Conservation (phyloP, 2,329 filamentous ascomycete genomes). For the Paecilomyces variotii region DNA sequence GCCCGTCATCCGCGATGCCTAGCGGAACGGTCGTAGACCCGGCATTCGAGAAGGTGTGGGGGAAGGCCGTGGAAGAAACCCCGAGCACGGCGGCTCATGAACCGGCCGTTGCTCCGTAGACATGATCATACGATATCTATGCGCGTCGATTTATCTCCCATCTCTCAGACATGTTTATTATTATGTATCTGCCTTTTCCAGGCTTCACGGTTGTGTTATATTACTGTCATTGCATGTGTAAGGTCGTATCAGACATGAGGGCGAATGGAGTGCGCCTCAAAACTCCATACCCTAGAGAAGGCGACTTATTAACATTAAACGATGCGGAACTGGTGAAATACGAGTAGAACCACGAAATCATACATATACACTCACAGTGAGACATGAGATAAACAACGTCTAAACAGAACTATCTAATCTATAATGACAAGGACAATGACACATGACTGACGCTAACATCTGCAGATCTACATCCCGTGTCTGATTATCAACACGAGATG, state of each 20-base stretch:
- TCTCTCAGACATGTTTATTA: background rate
- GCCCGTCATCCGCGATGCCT: background rate
- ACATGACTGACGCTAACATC: background rate
- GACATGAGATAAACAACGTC: background rate
- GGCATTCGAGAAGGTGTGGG: constrained; percentile 29
- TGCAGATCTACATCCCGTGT: background rate
- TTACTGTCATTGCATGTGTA: background rate
- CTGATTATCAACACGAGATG: background rate
- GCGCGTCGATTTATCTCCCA: background rate
- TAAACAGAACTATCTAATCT: background rate
- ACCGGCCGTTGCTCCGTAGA: background rate
- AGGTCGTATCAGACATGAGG: background rate
- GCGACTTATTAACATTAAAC: background rate
- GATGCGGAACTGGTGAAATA: background rate
- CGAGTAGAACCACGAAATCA: background rate
- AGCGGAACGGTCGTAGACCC: constrained; percentile 13
- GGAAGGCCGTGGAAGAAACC: constrained; percentile 23
- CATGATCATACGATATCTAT: background rate
- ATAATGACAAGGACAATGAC: background rate
- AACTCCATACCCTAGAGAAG: background rate
- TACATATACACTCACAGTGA: background rate
- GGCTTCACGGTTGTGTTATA: background rate
- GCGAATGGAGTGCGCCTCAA: background rate
- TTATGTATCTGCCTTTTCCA: background rate
- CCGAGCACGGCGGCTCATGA: background rate